phyloP scores from a whole-genome alignment of 768 basidiomycete species.

The Agrocybe praecox region DNA sequence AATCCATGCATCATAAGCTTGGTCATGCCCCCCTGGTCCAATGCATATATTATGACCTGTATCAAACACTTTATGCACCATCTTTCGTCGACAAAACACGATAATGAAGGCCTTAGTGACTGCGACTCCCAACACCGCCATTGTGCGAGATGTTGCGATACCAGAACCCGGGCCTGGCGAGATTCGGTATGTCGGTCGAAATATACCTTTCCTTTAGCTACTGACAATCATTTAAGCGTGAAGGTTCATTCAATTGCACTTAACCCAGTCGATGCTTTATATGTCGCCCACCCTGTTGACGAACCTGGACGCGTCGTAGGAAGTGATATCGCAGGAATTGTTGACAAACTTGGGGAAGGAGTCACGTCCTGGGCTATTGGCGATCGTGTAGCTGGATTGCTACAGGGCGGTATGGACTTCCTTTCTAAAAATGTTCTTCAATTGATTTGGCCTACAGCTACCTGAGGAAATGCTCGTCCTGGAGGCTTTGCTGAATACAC shows the following conservation, averaged over 20 bases:
- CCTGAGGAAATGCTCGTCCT: conserved; percentile 30
- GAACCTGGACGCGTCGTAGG: conserved; percentile 34
- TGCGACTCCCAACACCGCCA: conserved; percentile 26
- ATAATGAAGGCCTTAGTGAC: conserved; percentile 33
- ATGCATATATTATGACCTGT: neutral
- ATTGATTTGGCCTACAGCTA: conserved; percentile 19
- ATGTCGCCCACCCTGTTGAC: conserved; percentile 24
- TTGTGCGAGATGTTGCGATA: conserved; percentile 24
- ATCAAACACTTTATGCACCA: neutral
- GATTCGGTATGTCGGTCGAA: conserved; percentile 27
- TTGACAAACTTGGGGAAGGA: conserved; percentile 30
- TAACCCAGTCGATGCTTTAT: conserved; percentile 36
- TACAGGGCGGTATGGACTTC: conserved; percentile 30
- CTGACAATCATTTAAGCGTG: conserved; percentile 14
- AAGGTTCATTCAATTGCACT: conserved; percentile 33
- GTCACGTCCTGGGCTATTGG: conserved; percentile 31
- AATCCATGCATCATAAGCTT: neutral
- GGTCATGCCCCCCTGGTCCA: neutral
- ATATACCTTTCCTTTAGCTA: neutral
- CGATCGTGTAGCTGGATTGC: conserved; percentile 32
- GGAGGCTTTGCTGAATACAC: conserved; percentile 38
- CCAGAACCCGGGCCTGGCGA: conserved; percentile 29
- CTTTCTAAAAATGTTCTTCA: no score
- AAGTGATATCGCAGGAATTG: conserved; percentile 34
- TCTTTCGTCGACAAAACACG: neutral